Percentiles rank a stretch among this genome's conserved stretches.
Conservation (phyloP, 1,284 basidiomycete genomes). For the Inonotus obliquus region DNA sequence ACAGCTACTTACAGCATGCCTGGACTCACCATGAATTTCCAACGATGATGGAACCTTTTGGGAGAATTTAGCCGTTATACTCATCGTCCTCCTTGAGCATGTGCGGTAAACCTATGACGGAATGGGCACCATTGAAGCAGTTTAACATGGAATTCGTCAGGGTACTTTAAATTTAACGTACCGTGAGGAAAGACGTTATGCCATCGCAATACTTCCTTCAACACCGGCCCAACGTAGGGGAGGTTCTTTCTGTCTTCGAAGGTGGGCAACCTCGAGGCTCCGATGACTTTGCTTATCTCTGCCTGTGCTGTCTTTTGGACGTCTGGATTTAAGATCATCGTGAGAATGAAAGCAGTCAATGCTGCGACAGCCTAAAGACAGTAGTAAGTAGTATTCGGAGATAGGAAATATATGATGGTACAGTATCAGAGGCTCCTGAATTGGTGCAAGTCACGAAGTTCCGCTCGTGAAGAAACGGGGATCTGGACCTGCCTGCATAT, state of each 20-base stretch:
- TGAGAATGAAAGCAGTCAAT: slow-evolving; percentile 48
- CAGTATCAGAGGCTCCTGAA: slow-evolving; percentile 15
- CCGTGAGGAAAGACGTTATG: slow-evolving; percentile 41
- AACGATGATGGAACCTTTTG: slow-evolving; percentile 18
- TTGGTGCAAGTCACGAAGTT: background rate
- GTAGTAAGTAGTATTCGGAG: background rate
- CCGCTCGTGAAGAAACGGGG: background rate
- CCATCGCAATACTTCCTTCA: slow-evolving; percentile 64
- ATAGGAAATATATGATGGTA: background rate
- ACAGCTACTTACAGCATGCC: background rate
- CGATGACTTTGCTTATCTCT: slow-evolving; percentile 59
- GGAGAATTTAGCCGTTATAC: slow-evolving; percentile 19
- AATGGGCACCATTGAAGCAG: background rate
- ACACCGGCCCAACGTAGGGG: slow-evolving; percentile 55
- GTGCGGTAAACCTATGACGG: slow-evolving; percentile 15
- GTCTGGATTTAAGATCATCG: slow-evolving; percentile 49
- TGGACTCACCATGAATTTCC: slow-evolving; percentile 17
- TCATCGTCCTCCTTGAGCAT: slow-evolving; percentile 17
- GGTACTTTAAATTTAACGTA: background rate
- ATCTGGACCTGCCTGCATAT: background rate
- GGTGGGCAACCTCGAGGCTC: slow-evolving; percentile 53
- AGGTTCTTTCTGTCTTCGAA: slow-evolving; percentile 53
- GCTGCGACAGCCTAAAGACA: slow-evolving; percentile 43
- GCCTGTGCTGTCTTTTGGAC: slow-evolving; percentile 49
- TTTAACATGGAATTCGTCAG: background rate